phyloP scores from a whole-genome alignment of 2,329 filamentous ascomycete species.

The Penicillium sp. region DNA sequence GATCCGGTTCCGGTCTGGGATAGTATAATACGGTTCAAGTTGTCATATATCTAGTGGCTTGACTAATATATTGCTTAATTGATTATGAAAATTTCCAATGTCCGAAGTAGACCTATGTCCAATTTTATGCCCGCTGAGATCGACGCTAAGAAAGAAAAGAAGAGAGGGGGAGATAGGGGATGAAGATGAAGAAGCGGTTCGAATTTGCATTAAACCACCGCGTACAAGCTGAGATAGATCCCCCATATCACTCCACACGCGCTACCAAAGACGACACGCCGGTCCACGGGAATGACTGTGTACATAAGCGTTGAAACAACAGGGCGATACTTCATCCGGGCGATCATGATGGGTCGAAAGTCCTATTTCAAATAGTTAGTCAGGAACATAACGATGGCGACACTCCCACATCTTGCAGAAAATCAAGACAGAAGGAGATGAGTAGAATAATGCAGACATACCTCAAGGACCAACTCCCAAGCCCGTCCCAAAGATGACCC shows the following conservation, averaged over 20 bases:
- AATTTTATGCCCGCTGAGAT: constrained; percentile 4
- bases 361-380: constrained; percentile 44
- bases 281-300: constrained; percentile 71
- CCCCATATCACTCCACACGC: constrained; percentile 75
- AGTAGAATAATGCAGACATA: constrained; percentile 22
- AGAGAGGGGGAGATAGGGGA: not conserved
- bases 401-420: not conserved
- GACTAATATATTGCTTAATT: constrained; percentile 5
- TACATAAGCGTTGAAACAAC: constrained; percentile 72
- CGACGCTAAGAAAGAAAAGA: not conserved
- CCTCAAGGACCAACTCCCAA: constrained; percentile 37
- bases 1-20: constrained; percentile 3
- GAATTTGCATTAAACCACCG: constrained; percentile 36
- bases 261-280: constrained; percentile 71
- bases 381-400: not conserved
- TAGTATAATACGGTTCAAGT: constrained; percentile 2
- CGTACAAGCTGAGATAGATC: constrained; percentile 72
- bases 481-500: constrained; percentile 31
- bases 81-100: not conserved
- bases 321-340: constrained; percentile 76
- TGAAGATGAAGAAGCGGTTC: not conserved
- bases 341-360: constrained; percentile 67
- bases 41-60: constrained; percentile 11
- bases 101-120: not conserved
- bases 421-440: not conserved